A percentile compares a stretch with the other conserved stretches of the same genome.
Evolutionary conservation across 441 rosid species (phyloP).

Genomic region (Omphalea diandra): DNA sequence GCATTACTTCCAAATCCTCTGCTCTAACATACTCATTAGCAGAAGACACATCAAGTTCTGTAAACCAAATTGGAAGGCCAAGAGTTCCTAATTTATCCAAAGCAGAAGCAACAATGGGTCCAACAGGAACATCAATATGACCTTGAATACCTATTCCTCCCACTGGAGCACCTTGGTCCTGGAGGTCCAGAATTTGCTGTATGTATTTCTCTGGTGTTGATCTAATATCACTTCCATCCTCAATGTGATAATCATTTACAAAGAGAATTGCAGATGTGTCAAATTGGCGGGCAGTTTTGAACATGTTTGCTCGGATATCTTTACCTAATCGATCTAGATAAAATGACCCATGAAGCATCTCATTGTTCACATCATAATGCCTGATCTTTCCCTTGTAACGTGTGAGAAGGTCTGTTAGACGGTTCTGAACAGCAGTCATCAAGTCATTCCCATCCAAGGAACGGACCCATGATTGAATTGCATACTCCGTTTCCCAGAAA

Average conservation of each 20-base stretch:
- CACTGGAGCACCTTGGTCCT: constrained; percentile 71
- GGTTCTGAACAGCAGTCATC: constrained; percentile 61
- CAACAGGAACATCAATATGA: constrained; percentile 78
- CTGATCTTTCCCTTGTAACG: constrained; percentile 76
- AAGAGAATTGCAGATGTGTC: constrained; percentile 67
- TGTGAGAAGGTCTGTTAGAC: constrained; percentile 53
- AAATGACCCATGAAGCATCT: constrained; percentile 91
- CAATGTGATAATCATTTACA: constrained; percentile 88
- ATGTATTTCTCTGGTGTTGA: constrained; percentile 74
- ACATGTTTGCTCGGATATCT: constrained; percentile 61
- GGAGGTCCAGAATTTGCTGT: constrained; percentile 57
- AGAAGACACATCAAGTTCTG: constrained; percentile 83
- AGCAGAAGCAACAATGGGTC: constrained; percentile 63
- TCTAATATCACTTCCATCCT: constrained; percentile 66
- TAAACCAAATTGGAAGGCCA: constrained; percentile 90
- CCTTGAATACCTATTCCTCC: constrained; percentile 94
- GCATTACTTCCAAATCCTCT: constrained; percentile 84
- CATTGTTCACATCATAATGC: constrained; percentile 92
- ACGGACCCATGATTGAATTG: constrained; percentile 74
- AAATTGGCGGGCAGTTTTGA: constrained; percentile 60
- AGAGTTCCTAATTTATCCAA: constrained; percentile 70
- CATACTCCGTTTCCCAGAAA: constrained; percentile 85
- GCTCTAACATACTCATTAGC: constrained; percentile 73
- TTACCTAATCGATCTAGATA: constrained; percentile 67
- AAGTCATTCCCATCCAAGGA: constrained; percentile 52